Conservation (phyloP, 169 alveolate species). For the Toxoplasma gondii region DNA sequence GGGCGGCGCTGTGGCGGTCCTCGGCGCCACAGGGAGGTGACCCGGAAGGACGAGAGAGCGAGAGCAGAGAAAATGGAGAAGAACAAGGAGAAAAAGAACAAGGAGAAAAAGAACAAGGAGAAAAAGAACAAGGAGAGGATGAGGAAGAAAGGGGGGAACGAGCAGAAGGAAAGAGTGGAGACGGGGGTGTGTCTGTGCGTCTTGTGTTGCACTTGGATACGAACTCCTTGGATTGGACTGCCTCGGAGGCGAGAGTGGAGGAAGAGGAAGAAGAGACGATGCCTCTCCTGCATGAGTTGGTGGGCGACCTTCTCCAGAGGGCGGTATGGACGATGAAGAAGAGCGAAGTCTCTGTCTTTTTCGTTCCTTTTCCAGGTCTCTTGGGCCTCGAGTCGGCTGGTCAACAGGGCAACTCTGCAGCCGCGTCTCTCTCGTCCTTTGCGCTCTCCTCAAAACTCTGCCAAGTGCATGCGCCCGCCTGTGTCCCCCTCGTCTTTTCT, state of each 20-base stretch:
- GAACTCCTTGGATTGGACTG: not conserved
- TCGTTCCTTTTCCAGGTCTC: not conserved
- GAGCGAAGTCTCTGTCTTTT: not conserved
- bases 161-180: not conserved
- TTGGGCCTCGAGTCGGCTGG: not conserved
- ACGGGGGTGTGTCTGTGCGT: not conserved
- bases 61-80: no score
- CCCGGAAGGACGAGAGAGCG: not conserved
- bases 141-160: not conserved
- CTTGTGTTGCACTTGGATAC: not conserved
- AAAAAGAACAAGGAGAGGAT: no score
- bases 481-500: conserved; percentile 6
- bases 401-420: not conserved
- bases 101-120: no score
- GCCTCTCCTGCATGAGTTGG: not conserved
- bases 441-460: not conserved
- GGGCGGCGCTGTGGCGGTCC: not conserved
- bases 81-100: no score
- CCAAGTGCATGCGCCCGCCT: not conserved
- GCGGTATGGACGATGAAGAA: conserved; percentile 25
- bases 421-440: not conserved
- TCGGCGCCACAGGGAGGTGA: not conserved
- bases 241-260: not conserved
- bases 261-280: not conserved
- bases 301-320: not conserved